These are phyloP conservation scores for Pythium phragmiticola DNA, from an alignment of 352 stramenopile species.

Conservation along the genomic window DNA sequence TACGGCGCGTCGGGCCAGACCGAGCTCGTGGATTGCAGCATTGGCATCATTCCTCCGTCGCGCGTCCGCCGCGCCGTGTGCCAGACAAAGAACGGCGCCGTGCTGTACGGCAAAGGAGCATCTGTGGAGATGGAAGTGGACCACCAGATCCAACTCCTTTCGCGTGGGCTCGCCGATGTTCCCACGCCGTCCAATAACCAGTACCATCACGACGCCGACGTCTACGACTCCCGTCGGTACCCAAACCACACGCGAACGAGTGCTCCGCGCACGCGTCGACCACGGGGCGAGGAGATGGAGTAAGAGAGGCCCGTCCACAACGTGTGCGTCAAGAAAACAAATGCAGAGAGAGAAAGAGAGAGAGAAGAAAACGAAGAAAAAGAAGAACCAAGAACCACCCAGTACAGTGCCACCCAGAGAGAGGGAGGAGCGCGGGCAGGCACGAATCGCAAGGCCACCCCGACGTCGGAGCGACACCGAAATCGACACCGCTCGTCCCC, in stretches of 20 bases:
- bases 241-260: slow-evolving; percentile 8
- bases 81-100: slow-evolving; percentile 25
- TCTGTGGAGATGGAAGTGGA: slow-evolving; percentile 20
- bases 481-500: slow-evolving; percentile 3
- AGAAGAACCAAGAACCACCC: slow-evolving; percentile 5
- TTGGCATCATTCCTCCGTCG: slow-evolving; percentile 25
- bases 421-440: slow-evolving; percentile 1
- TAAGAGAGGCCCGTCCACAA: no score
- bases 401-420: slow-evolving; percentile 18
- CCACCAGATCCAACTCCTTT: slow-evolving; percentile 25
- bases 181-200: slow-evolving; percentile 19
- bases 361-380: slow-evolving; percentile 5
- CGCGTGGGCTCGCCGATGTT: slow-evolving; percentile 15
- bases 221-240: slow-evolving; percentile 16
- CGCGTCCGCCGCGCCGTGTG: slow-evolving; percentile 24
- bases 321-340: slow-evolving; percentile 14
- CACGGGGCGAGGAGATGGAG: neutral
- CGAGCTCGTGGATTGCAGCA: slow-evolving; percentile 19
- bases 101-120: slow-evolving; percentile 19
- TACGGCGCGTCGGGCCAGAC: slow-evolving; percentile 2
- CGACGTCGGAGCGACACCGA: neutral
- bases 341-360: neutral
- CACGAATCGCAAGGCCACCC: slow-evolving; percentile 12
- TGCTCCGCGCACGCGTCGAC: neutral
- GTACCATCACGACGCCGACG: neutral